These are phyloP conservation scores for Cerioporus squamosus DNA, from an alignment of 1,284 basidiomycete genomes.

Conservation along the genomic window DNA sequence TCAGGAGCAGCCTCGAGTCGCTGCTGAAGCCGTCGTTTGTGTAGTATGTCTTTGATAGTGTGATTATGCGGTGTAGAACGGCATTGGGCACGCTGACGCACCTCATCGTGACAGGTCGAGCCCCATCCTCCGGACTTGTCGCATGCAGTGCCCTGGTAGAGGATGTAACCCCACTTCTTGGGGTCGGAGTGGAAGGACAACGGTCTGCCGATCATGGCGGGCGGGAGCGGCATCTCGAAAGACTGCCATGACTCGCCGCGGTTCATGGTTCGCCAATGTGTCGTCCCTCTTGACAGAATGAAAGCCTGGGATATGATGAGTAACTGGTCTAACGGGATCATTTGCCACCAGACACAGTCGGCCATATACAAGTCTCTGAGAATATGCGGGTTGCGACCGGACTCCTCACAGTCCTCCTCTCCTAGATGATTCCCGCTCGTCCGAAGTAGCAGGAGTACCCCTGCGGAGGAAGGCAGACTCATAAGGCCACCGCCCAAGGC, in stretches of 20 bases:
- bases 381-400: too few relatives aligned
- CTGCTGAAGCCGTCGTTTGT: constrained; percentile 82
- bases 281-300: constrained; percentile 71
- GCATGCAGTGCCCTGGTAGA: constrained; percentile 86
- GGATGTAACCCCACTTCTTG: constrained; percentile 70
- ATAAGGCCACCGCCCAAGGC: too few relatives aligned
- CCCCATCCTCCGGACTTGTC: constrained; percentile 60
- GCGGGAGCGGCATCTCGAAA: constrained; percentile 71
- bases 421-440: too few relatives aligned
- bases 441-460: too few relatives aligned
- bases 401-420: too few relatives aligned
- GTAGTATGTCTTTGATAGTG: constrained; percentile 74
- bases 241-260: constrained; percentile 84
- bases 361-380: too few relatives aligned
- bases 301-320: constrained; percentile 64
- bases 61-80: too few relatives aligned
- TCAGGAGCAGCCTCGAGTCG: constrained; percentile 59
- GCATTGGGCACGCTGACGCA: constrained; percentile 36
- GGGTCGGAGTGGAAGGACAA: constrained; percentile 85
- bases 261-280: constrained; percentile 86
- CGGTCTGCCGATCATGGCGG: constrained; percentile 63
- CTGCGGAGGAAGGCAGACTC: too few relatives aligned
- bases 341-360: too few relatives aligned
- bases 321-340: too few relatives aligned
- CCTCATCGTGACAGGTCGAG: constrained; percentile 78